Conservation (phyloP, 768 basidiomycete species). For the Suillus ampliporus region DNA sequence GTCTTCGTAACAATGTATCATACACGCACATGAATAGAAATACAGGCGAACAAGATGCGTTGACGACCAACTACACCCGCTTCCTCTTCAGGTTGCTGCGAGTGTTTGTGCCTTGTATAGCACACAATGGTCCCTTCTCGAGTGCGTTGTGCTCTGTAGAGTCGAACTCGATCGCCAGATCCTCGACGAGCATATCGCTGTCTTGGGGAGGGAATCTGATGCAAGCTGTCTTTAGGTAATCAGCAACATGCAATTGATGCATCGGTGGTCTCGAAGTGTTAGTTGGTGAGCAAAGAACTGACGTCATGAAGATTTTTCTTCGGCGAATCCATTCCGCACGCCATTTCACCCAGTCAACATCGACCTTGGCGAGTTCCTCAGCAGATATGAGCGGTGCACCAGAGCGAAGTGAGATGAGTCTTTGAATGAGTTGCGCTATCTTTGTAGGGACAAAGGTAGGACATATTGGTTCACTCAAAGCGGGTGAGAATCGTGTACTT, state of each 20-base stretch:
- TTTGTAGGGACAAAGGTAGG: too few relatives aligned
- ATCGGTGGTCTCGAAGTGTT: background rate
- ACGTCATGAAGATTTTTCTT: conserved; percentile 66
- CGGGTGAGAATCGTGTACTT: conserved; percentile 26
- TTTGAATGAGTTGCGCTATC: conserved; percentile 53
- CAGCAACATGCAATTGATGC: background rate
- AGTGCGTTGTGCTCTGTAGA: conserved; percentile 69
- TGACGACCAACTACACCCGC: conserved; percentile 34
- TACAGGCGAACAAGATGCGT: background rate
- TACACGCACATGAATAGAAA: background rate
- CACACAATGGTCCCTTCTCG: conserved; percentile 68
- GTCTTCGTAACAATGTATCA: background rate
- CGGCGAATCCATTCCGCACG: conserved; percentile 79
- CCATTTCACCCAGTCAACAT: conserved; percentile 82
- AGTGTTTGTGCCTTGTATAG: conserved; percentile 29
- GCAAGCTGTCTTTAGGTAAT: conserved; percentile 55
- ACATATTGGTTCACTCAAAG: conserved; percentile 12
- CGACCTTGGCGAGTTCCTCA: conserved; percentile 70
- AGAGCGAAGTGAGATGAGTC: conserved; percentile 68
- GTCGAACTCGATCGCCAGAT: conserved; percentile 83
- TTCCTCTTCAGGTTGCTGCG: conserved; percentile 56
- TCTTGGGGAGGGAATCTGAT: conserved; percentile 76
- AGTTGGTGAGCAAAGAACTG: conserved; percentile 21
- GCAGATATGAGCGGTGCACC: conserved; percentile 69
- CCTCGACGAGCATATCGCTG: conserved; percentile 67